Conservation (phyloP, 176 grass and related monocot species). For the Lolium multiflorum region DNA sequence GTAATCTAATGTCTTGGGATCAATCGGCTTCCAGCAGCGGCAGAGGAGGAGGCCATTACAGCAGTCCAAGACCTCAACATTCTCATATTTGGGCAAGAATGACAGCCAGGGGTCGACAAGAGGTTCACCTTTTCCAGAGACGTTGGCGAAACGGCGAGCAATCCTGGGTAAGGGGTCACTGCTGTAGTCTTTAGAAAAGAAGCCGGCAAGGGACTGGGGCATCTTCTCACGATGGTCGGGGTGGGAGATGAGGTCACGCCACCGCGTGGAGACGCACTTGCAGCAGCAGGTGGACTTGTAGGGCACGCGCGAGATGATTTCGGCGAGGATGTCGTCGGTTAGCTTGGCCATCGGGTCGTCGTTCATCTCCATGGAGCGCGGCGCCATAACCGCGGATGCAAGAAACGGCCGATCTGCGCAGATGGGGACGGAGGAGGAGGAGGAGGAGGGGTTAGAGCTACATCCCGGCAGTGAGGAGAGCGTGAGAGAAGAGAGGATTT, state of each 20-base stretch:
- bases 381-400: not conserved
- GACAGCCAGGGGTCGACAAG: not conserved
- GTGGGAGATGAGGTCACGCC: not conserved
- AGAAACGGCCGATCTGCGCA: not conserved
- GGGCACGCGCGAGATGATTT: not conserved
- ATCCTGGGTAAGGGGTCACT: not conserved
- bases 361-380: not conserved
- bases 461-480: not conserved
- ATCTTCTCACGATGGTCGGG: not conserved
- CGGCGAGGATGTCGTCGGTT: not conserved
- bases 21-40: not conserved
- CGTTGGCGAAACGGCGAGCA: not conserved
- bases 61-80: not conserved
- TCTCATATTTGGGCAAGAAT: not conserved
- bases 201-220: not conserved
- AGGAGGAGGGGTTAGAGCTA: not conserved
- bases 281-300: not conserved
- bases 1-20: not conserved
- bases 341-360: not conserved
- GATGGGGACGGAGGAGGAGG: not conserved
- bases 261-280: not conserved
- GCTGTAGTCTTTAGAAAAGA: not conserved
- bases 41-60: not conserved
- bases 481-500: not conserved
- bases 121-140: not conserved